These are phyloP conservation scores for Gossypium aridum DNA, from an alignment of 441 rosid genomes.

Conservation along the genomic window DNA sequence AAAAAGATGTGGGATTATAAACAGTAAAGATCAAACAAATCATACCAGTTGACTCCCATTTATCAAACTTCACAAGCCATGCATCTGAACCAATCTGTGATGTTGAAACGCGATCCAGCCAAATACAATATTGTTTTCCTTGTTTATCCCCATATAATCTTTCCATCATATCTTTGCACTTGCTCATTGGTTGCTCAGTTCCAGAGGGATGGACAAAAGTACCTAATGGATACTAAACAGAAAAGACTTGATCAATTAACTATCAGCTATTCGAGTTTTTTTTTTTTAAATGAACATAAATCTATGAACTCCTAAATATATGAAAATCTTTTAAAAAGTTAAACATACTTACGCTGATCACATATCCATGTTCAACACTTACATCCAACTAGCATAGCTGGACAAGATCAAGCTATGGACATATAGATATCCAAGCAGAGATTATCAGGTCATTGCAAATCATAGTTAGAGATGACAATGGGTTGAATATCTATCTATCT, in stretches of 20 bases:
- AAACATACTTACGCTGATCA: background rate
- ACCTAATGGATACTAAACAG: constrained; percentile 38
- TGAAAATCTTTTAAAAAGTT: background rate
- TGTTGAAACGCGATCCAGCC: constrained; percentile 45
- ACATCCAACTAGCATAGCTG: background rate
- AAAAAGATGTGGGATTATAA: background rate
- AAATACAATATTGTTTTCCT: constrained; percentile 34
- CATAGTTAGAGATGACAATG: background rate
- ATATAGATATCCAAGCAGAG: background rate
- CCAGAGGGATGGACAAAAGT: constrained; percentile 54
- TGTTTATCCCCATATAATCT: constrained; percentile 37
- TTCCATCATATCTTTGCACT: constrained; percentile 35
- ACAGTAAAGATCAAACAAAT: background rate
- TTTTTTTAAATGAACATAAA: background rate
- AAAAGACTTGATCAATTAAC: background rate
- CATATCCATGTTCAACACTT: background rate
- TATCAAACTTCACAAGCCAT: constrained; percentile 52
- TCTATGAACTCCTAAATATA: background rate
- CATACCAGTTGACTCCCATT: constrained; percentile 59
- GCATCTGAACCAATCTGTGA: constrained; percentile 36
- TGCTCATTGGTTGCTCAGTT: constrained; percentile 36
- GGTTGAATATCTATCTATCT: background rate
- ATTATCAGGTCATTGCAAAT: background rate
- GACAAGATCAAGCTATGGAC: background rate
- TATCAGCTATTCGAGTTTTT: background rate